Percentiles rank a stretch among this genome's conserved stretches.
phyloP scores from a whole-genome alignment of 176 grass and related monocot genomes.

The Oryza meyeriana region DNA sequence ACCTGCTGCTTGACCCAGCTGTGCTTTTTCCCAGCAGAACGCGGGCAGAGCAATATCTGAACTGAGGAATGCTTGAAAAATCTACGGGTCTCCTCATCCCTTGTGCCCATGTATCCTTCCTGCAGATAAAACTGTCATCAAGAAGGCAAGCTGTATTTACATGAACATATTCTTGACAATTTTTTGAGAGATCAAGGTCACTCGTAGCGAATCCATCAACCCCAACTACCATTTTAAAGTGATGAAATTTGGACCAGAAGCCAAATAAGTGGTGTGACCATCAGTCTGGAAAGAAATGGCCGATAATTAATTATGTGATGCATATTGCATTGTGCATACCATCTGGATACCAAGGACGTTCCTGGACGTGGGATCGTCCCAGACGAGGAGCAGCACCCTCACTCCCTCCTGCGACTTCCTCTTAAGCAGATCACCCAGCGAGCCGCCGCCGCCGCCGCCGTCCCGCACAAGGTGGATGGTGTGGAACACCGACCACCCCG shows the following conservation, averaged over 20 bases:
- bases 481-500: conserved; percentile 87
- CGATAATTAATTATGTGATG: not conserved
- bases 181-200: not conserved
- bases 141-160: not conserved
- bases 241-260: not conserved
- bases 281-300: not conserved
- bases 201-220: not conserved
- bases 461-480: conserved; percentile 67
- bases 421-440: conserved; percentile 71
- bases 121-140: conserved; percentile 27
- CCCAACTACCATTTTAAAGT: not conserved
- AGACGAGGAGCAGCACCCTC: conserved; percentile 62
- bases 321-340: conserved; percentile 13
- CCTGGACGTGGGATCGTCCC: conserved; percentile 76
- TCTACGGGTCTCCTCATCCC: conserved; percentile 69
- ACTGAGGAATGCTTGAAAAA: conserved; percentile 95
- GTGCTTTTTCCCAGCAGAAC: conserved; percentile 72
- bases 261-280: not conserved
- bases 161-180: not conserved
- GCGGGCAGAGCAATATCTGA: conserved; percentile 70
- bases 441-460: not conserved
- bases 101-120: conserved; percentile 90
- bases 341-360: conserved; percentile 50
- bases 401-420: conserved; percentile 78
- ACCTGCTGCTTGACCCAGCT: conserved; percentile 84